A percentile compares a stretch with the other conserved stretches of the same genome.
Conservation (phyloP, 805 yeast species). For the Candida michaelii region DNA sequence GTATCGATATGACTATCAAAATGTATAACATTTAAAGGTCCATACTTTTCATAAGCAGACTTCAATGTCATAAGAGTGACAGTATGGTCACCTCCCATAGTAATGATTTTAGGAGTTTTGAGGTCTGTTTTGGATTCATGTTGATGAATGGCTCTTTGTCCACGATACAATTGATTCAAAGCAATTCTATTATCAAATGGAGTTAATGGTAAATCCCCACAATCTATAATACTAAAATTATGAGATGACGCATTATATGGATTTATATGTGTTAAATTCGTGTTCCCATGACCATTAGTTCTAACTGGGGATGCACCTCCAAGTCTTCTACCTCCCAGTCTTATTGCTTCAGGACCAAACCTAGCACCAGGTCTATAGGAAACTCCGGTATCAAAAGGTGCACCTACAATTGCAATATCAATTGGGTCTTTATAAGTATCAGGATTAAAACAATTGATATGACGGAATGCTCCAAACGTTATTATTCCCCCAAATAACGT, state of each 20-base stretch:
- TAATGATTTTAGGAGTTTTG: slow-evolving; percentile 37
- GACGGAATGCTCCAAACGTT: slow-evolving; percentile 52
- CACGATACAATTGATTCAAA: slow-evolving; percentile 60
- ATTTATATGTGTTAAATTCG: slow-evolving; percentile 41
- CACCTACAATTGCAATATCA: slow-evolving; percentile 59
- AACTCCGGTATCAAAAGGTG: slow-evolving; percentile 59
- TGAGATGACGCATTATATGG: slow-evolving; percentile 48
- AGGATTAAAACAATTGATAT: slow-evolving; percentile 43
- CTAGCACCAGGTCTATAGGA: slow-evolving; percentile 59
- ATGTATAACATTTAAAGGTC: slow-evolving; percentile 53
- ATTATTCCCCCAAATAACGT: slow-evolving; percentile 50
- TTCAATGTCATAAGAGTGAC: slow-evolving; percentile 50
- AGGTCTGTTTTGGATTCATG: slow-evolving; percentile 14
- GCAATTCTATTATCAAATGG: slow-evolving; percentile 69
- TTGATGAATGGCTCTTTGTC: slow-evolving; percentile 43
- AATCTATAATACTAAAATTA: slow-evolving; percentile 53
- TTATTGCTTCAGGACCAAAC: slow-evolving; percentile 56
- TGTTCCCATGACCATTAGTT: slow-evolving; percentile 37
- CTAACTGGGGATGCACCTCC: slow-evolving; percentile 27
- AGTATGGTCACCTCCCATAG: slow-evolving; percentile 65
- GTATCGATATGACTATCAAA: slow-evolving; percentile 73
- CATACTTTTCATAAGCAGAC: slow-evolving; percentile 50
- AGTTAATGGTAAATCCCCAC: slow-evolving; percentile 68
- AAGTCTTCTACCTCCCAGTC: slow-evolving; percentile 48
- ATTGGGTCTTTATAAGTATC: slow-evolving; percentile 11